A percentile compares a stretch with the other conserved stretches of the same genome.
These are phyloP conservation scores for Suillus americanus DNA, from an alignment of 768 basidiomycete genomes.

Conservation along the genomic window DNA sequence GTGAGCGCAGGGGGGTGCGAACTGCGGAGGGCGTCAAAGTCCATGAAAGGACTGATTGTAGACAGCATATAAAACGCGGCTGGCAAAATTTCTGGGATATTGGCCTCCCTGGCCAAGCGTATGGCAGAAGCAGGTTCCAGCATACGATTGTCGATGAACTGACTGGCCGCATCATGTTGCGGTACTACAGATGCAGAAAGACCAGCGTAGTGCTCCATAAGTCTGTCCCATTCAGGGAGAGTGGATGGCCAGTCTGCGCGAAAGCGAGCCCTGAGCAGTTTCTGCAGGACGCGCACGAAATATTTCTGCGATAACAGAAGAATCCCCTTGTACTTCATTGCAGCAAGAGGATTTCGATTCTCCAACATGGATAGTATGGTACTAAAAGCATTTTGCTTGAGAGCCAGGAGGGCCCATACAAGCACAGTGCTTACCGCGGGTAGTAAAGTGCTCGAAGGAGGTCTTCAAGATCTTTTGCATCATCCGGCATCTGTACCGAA, in stretches of 20 bases:
- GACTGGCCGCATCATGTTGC: neutral
- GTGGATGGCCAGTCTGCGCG: conserved; percentile 35
- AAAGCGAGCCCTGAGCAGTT: conserved; percentile 31
- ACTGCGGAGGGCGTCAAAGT: conserved; percentile 14
- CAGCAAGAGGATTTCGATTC: conserved; percentile 3
- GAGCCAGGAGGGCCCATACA: conserved; percentile 3
- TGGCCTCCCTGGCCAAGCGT: conserved; percentile 40
- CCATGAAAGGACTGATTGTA: conserved; percentile 16
- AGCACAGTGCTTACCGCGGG: conserved; percentile 6
- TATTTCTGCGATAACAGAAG: conserved; percentile 37
- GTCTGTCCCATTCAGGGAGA: conserved; percentile 24
- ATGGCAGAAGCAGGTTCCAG: conserved; percentile 34
- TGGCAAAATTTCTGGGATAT: conserved; percentile 42
- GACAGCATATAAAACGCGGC: conserved; percentile 52
- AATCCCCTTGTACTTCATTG: conserved; percentile 17
- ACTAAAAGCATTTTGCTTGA: neutral
- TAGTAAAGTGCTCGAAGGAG: conserved; percentile 13
- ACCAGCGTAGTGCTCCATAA: neutral
- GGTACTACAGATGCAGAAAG: neutral
- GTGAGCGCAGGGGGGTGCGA: neutral
- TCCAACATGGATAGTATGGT: conserved; percentile 5
- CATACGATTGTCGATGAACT: conserved; percentile 7
- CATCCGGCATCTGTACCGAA: conserved; percentile 12
- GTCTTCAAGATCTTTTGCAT: conserved; percentile 11
- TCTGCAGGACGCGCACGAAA: conserved; percentile 32